Percentiles rank a stretch among this genome's conserved stretches.
phyloP scores from a whole-genome alignment of 371 early-diverging fungal species.

The Mortierella sp. region DNA sequence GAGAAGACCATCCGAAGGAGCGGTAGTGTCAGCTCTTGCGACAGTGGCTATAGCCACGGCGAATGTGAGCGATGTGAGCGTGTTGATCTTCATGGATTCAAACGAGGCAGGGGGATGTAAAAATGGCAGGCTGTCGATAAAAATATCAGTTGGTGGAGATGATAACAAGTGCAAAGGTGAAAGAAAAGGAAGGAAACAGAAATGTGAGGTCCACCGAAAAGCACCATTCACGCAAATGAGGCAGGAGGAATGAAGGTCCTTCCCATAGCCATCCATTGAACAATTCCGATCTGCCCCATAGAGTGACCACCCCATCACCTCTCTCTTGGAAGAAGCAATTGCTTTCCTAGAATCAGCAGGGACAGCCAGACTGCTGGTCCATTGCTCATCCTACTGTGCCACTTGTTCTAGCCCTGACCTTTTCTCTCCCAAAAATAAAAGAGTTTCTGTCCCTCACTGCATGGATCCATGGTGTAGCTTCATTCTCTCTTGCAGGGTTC shows the following conservation, averaged over 20 bases:
- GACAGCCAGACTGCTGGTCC: neutral
- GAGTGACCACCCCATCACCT: neutral
- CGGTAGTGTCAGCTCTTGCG: neutral
- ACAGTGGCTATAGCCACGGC: neutral
- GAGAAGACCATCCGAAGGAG: neutral
- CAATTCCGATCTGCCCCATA: neutral
- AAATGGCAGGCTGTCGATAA: neutral
- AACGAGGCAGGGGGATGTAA: neutral
- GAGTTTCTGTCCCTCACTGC: too few species aligned
- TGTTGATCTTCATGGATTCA: neutral
- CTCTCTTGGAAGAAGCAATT: neutral
- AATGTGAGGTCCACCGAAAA: neutral
- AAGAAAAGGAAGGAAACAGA: neutral
- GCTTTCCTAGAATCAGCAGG: neutral
- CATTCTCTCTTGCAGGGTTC: too few species aligned
- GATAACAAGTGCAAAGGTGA: neutral
- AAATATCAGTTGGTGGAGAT: neutral
- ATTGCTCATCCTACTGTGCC: neutral
- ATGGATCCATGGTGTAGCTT: too few species aligned
- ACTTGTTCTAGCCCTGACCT: too few species aligned
- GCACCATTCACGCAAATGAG: neutral
- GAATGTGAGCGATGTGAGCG: neutral
- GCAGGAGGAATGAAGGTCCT: neutral
- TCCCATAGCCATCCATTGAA: neutral
- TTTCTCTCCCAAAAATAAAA: too few species aligned